Conservation (phyloP, 352 stramenopile species). For the Pythium guiyangense region DNA sequence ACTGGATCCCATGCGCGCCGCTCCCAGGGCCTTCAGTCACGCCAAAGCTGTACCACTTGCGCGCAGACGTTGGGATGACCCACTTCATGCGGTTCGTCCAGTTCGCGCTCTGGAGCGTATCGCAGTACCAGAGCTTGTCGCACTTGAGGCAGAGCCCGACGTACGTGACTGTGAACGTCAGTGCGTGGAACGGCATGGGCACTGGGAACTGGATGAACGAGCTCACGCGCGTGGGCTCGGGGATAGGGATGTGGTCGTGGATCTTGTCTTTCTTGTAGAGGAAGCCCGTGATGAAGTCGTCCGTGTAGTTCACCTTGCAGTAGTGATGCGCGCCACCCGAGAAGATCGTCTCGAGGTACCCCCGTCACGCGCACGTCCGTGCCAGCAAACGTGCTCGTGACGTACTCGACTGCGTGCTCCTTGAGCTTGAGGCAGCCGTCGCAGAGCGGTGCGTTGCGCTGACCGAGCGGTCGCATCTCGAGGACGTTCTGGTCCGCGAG, state of each 20-base stretch:
- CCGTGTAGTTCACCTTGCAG: conserved; percentile 80
- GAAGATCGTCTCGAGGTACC: conserved; percentile 85
- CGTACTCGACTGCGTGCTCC: conserved; percentile 71
- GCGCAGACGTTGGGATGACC: conserved; percentile 81
- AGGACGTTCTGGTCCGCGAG: conserved; percentile 77
- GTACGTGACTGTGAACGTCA: conserved; percentile 84
- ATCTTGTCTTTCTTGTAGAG: conserved; percentile 91
- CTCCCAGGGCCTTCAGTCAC: conserved; percentile 72
- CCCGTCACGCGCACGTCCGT: conserved; percentile 63
- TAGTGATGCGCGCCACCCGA: conserved; percentile 72
- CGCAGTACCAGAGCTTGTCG: conserved; percentile 87
- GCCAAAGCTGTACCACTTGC: conserved; percentile 87
- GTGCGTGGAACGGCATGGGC: conserved; percentile 84
- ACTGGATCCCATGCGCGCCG: conserved; percentile 81
- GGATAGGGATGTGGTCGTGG: conserved; percentile 86
- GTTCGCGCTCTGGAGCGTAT: conserved; percentile 78
- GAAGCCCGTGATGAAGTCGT: conserved; percentile 85
- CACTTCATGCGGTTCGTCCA: conserved; percentile 88
- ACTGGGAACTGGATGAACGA: conserved; percentile 88
- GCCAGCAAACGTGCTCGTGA: conserved; percentile 54
- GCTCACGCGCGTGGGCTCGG: conserved; percentile 77
- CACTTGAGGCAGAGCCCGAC: conserved; percentile 84
- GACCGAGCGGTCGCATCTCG: conserved; percentile 77
- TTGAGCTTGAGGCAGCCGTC: conserved; percentile 83
- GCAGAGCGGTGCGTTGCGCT: conserved; percentile 76